Base-by-base conservation (phyloP, 192 early-diverging fungal species). In the Coemansia sp. region DNA sequence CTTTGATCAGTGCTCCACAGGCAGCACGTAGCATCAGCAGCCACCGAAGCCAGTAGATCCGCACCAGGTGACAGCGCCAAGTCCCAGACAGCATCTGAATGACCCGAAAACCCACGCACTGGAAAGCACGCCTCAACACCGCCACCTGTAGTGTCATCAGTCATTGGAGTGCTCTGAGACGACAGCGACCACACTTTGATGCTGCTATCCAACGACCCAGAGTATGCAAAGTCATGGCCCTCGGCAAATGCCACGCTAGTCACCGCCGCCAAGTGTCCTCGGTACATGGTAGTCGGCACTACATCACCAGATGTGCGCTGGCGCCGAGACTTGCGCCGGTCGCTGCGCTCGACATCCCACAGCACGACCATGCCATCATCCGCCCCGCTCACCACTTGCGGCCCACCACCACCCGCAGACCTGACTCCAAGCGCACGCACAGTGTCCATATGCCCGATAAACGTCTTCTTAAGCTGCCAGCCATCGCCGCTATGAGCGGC, bases 281-380 rank as follows among this genome's bases (percentile, higher is more conserved):
- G 75, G 19, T 49, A 61, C 14, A 83, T 63, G 12, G 43, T 4
- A 6, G 39, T n/a, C 0, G 81, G 81, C 24, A 32, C 47, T 0
- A 60, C 54, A 20, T 73, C 64, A 32, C 59, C 27, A 11, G 53
- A 12, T 11, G 17, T 24, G 39, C 42, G 22, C 38, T 14, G 61
- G 62, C 32, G 51, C 32, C 53, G 29, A 7, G 53, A 51, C 41
- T 53, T 54, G 1, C 65, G 62, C n/a, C 40, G 46, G n/a, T 45
- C 67, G 43, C 42, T 59, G 24, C 49, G 63, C 4, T 65, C 59
- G 8, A 79, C 17, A 29, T 78, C 81, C 81, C 81, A 83, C 37
- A 83, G 40, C 17, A 76, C 64, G 2, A 75, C 76, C 54, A 75
- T 40, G 0, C 81, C 81, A 47, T 83, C 81, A 47, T 83, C 81